Evolutionary conservation across 192 early-diverging fungal genomes (phyloP).

Genomic region (Linnemannia exigua): DNA sequence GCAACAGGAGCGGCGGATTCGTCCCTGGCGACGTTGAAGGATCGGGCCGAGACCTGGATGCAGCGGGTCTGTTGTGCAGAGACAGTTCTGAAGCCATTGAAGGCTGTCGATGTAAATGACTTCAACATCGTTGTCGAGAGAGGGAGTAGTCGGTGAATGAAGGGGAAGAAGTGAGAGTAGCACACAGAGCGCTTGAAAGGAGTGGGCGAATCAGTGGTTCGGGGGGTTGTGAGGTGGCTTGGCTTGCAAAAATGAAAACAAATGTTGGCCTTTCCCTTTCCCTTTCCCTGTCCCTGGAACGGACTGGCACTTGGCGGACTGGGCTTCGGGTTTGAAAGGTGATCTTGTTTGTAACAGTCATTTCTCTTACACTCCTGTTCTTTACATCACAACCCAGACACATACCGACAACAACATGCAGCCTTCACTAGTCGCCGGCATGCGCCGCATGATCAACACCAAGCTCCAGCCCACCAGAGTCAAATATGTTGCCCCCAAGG

Average conservation of each 20-base stretch:
- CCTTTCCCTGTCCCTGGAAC: not conserved
- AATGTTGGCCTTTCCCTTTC: not conserved
- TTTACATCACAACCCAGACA: not conserved
- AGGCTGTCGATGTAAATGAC: slow-evolving; percentile 39
- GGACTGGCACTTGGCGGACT: not conserved
- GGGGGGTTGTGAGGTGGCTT: slow-evolving; percentile 7
- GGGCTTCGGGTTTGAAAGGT: not conserved
- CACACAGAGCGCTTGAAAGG: not conserved
- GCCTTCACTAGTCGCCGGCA: slow-evolving; percentile 37
- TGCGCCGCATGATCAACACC: slow-evolving; percentile 55
- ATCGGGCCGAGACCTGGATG: slow-evolving; percentile 54
- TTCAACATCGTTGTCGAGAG: slow-evolving; percentile 28
- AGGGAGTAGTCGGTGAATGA: not conserved
- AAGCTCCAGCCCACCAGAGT: slow-evolving; percentile 55
- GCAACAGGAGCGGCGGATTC: slow-evolving; percentile 20
- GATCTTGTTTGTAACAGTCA: slow-evolving; percentile 2
- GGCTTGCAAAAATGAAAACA: slow-evolving; percentile 1
- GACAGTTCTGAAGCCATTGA: slow-evolving; percentile 25
- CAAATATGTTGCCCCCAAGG: slow-evolving; percentile 55
- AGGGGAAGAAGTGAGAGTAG: not conserved
- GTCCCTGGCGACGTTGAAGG: slow-evolving; percentile 33
- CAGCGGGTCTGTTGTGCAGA: slow-evolving; percentile 30
- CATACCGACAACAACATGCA: slow-evolving; percentile 33
- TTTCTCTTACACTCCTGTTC: not conserved
- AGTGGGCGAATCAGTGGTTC: slow-evolving; percentile 11